Evolutionary conservation across 2,329 filamentous ascomycete genomes (phyloP).

Genomic region (Sphaerulina populicola): DNA sequence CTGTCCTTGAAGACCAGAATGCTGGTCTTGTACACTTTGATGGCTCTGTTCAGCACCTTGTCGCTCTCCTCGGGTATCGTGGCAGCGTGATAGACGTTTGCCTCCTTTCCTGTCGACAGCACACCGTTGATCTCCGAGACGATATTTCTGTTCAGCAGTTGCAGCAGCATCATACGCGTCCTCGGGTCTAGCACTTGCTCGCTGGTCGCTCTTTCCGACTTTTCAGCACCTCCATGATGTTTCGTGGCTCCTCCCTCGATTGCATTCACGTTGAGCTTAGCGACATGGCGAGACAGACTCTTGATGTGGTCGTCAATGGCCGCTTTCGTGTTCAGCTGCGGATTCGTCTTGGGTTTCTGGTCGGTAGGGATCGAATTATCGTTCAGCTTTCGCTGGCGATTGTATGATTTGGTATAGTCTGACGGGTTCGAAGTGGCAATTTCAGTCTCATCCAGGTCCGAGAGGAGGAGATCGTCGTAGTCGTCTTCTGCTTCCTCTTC

Average conservation of each 20-base stretch:
- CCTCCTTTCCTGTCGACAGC: constrained; percentile 93
- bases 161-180: constrained; percentile 88
- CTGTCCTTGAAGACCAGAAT: constrained; percentile 97
- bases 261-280: constrained; percentile 72
- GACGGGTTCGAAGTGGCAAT: constrained; percentile 50
- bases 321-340: constrained; percentile 69
- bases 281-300: constrained; percentile 73
- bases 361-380: constrained; percentile 43
- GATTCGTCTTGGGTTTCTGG: constrained; percentile 62
- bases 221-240: constrained; percentile 49
- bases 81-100: constrained; percentile 92
- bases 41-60: constrained; percentile 64
- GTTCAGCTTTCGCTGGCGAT: constrained; percentile 66
- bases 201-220: constrained; percentile 81
- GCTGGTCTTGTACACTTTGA: constrained; percentile 98
- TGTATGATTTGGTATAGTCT: constrained; percentile 80
- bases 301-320: constrained; percentile 82
- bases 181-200: constrained; percentile 91
- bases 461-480: constrained; percentile 53
- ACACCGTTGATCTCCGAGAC: constrained; percentile 91
- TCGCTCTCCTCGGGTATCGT: constrained; percentile 50
- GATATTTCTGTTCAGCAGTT: constrained; percentile 88
- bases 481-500: constrained; percentile 33
- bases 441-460: constrained; percentile 47
- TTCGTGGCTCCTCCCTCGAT: constrained; percentile 47